Base-by-base conservation (phyloP, 495 filamentous ascomycete species). In the Aspergillus nidulans region DNA sequence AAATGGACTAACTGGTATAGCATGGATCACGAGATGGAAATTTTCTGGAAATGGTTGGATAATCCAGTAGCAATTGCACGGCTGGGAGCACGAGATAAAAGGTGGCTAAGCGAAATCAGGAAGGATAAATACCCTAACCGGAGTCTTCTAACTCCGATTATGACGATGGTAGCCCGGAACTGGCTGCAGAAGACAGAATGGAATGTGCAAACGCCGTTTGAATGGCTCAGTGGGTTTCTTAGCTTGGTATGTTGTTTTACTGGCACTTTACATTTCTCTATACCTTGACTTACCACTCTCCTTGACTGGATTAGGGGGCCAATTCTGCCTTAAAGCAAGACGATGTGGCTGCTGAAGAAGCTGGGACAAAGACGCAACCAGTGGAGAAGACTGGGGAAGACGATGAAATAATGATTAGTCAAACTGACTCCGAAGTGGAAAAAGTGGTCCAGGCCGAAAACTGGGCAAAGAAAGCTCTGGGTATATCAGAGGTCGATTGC, bases 21-120 rank as follows among this genome's bases (percentile, higher is more conserved):
- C 10, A 23, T 6, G 1, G 21, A 34, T 25, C 34, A 49, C 8
- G 28, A 53, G 1, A 49, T 58, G 18, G 56, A 39, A 3, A 48
- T 43, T 3, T 53, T 53, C 18, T 58, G 56, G 56, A 58, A 53
- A 21, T 58, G 56, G 56, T 15, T 58, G 10, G 50, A 53, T 15
- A 49, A 58, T n/a, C 49, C 49, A 24, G 49, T 53, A n/a, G 56
- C 56, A 6, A 53, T 49, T 38, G 43, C n/a, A 2, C 56, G 49
- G 1, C 43, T 58, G 4, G 50, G 56, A 6, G 9, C 50, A 23
- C 56, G 41, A 24, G 56, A 53, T 24, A 58, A 58, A 16, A 30
- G 49, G 41, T 58, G 56, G 56, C 34, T 58, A 18, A 23, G 10
- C 13, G 41, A 53, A 1, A 18, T 49, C 1, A 58, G 53, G 42